Conservation (phyloP, 2,329 filamentous ascomycete species). For the Fusarium anthophilum region DNA sequence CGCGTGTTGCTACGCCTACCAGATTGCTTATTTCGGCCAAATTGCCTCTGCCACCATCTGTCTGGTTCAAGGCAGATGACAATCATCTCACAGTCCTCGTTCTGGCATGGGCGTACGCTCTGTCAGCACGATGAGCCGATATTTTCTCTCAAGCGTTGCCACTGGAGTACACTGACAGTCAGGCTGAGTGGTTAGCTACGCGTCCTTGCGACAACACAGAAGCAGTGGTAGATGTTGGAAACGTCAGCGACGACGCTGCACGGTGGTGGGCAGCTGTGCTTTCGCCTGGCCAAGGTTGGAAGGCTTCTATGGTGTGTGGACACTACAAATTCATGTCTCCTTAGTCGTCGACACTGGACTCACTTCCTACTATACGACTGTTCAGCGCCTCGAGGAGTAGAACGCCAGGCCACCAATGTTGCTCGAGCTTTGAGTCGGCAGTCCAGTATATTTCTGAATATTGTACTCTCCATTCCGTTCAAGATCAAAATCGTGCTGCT, state of each 20-base stretch:
- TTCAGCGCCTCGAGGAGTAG: background rate
- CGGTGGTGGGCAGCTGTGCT: background rate
- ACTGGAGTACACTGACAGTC: background rate
- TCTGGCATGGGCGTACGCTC: slow-evolving; percentile 26
- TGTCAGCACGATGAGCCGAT: slow-evolving; percentile 26
- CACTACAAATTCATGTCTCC: background rate
- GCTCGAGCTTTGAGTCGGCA: background rate
- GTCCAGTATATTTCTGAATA: background rate
- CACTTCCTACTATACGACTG: background rate
- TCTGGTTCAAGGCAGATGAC: background rate
- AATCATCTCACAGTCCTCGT: slow-evolving; percentile 13
- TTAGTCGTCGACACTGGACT: background rate
- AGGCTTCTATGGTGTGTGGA: background rate
- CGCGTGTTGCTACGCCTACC: background rate
- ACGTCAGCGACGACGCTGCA: background rate
- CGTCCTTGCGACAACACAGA: background rate
- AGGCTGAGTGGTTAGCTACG: background rate
- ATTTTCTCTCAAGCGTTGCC: background rate
- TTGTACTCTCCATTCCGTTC: background rate
- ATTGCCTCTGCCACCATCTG: background rate
- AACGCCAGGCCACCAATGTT: background rate
- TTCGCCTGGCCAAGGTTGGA: background rate
- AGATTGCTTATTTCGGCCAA: background rate
- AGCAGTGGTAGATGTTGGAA: background rate
- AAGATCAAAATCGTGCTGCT: background rate